Base-by-base conservation (phyloP, 257 asterid species). In the Anisodus tanguticus region DNA sequence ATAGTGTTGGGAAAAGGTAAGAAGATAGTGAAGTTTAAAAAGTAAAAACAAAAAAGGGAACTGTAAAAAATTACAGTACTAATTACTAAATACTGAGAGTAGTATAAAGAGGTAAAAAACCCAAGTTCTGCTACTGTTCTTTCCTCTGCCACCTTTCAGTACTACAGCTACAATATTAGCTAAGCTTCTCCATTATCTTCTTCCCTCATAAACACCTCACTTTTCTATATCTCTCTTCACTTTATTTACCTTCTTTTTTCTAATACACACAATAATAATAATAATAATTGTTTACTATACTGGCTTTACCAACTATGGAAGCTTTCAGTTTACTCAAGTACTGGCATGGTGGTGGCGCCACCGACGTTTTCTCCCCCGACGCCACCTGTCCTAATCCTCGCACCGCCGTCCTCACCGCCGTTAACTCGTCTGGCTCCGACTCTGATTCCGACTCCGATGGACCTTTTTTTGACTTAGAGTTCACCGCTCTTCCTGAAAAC, bases 221-320 rank as follows among this genome's bases (percentile, higher is more conserved):
- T 78, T 43, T 66, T 45, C 39, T 80, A 3, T 9, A 5, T 17
- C 17, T 31, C 26, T 22, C 12, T 57, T 10, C 54, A 31, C 84
- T 82, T 72, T 26, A 9, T 39, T 15, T 9, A 22, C 69, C 17
- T 81, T 35, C 54, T 57, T 41, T 53, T 39, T 60, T 16, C 77
- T 16, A 6, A 0, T 68, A 69, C 0, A 15, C 13, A 7, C 60
- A 57, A 6, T 6, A 57, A 31, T 9, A n/a, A 58, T 35, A 68
- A 7, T 17, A 9, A 2, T 2, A 10, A 15, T 39, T 67, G 54
- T 59, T 43, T 19, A 84, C 55, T 57, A 90, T 64, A 70, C 63
- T 89, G 90, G 92, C 92, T 89, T 63, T 89, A 74, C 88, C 92
- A 59, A 86, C 90, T 5, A 89, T 89, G 92, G 90, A 87, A 49